Conservation (phyloP, 495 filamentous ascomycete species). For the Recurvomyces mirabilis region DNA sequence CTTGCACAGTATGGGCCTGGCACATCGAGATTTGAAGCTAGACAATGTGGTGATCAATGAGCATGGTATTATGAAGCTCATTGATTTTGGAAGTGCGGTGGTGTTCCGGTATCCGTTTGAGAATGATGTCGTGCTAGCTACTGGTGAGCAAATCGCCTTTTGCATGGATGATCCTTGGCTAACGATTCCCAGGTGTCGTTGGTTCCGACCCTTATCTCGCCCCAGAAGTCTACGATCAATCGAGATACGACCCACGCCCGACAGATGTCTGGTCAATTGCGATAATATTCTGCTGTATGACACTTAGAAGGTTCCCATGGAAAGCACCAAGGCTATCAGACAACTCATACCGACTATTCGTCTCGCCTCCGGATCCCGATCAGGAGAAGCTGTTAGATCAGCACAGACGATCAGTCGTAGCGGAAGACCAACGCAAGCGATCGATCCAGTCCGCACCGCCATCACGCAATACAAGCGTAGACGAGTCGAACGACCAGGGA, state of each 20-base stretch:
- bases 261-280: constrained; percentile 96
- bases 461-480: constrained; percentile 21
- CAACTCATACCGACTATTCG: constrained; percentile 89
- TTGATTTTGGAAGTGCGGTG: constrained; percentile 95
- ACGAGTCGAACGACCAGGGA: constrained; percentile 8
- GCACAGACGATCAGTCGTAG: constrained; percentile 18
- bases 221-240: constrained; percentile 89
- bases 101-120: constrained; percentile 98
- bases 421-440: constrained; percentile 2
- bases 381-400: constrained; percentile 17
- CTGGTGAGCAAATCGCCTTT: constrained; percentile 49
- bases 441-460: constrained; percentile 24
- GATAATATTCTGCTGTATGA: constrained; percentile 99
- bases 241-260: constrained; percentile 87
- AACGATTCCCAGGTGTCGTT: constrained; percentile 61
- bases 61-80: constrained; percentile 98
- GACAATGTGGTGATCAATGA: constrained; percentile 98
- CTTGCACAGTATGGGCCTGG: constrained; percentile 88
- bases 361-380: constrained; percentile 52
- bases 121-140: constrained; percentile 73
- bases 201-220: constrained; percentile 96
- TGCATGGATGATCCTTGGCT: not conserved
- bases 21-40: constrained; percentile 91
- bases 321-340: constrained; percentile 86
- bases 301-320: constrained; percentile 89